A percentile compares a stretch with the other conserved stretches of the same genome.
Conservation (phyloP, 2,329 filamentous ascomycete genomes). For the Arthrocladium fulminans region DNA sequence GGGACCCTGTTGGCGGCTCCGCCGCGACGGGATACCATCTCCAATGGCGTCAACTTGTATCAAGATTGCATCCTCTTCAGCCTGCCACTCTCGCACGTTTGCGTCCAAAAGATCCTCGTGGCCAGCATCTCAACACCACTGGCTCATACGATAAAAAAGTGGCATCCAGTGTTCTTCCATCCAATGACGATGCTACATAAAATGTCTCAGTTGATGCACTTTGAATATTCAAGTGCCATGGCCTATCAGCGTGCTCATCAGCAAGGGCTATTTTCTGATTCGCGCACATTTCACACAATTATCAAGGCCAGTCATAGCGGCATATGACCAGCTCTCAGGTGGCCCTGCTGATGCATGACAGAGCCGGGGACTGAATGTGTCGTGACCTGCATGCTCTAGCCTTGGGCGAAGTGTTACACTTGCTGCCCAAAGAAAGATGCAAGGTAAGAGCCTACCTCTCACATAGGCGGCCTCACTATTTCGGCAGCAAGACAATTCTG, state of each 20-base stretch:
- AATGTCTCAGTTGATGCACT: not conserved
- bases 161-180: too few relatives aligned
- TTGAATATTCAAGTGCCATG: not conserved
- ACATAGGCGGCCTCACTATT: slow-evolving; percentile 6
- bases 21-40: too few relatives aligned
- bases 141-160: too few relatives aligned
- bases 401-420: not conserved
- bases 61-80: too few relatives aligned
- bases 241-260: not conserved
- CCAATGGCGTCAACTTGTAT: too few relatives aligned
- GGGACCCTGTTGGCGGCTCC: too few relatives aligned
- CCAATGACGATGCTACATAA: too few relatives aligned
- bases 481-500: not conserved
- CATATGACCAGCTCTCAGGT: not conserved
- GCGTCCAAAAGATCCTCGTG: too few relatives aligned
- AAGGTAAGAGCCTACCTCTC: not conserved
- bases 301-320: not conserved
- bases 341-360: not conserved
- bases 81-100: too few relatives aligned
- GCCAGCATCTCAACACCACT: too few relatives aligned
- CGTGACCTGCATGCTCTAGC: slow-evolving; percentile 1
- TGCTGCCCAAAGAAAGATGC: slow-evolving; percentile 1
- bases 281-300: not conserved
- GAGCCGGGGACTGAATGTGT: not conserved
- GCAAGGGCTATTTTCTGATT: not conserved